These are phyloP conservation scores for Prunus yedoensis DNA, from an alignment of 331 rosid genomes.

Conservation along the genomic window DNA sequence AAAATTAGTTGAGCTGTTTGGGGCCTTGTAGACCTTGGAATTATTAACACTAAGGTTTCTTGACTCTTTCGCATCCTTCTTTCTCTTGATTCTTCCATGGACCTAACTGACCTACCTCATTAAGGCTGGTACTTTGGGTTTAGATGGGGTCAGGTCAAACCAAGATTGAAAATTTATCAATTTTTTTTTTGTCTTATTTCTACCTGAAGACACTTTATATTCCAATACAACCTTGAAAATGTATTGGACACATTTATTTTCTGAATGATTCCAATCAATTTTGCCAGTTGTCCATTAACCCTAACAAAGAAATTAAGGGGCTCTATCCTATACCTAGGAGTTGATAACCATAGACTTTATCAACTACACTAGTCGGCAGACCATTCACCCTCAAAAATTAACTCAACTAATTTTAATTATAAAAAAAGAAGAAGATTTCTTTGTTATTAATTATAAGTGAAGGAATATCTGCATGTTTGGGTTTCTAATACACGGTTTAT, in stretches of 20 bases:
- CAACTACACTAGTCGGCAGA: neutral
- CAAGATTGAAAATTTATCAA: neutral
- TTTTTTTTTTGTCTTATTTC: neutral
- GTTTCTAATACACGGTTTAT: neutral
- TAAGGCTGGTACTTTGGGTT: neutral
- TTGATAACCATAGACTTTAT: neutral
- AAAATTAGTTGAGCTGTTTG: constrained; percentile 17
- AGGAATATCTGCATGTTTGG: no score
- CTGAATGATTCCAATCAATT: neutral
- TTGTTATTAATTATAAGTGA: no score
- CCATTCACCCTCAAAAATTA: neutral
- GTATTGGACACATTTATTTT: neutral
- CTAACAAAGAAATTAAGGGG: neutral
- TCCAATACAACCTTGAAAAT: neutral
- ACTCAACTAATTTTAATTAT: neutral
- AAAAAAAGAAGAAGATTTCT: neutral
- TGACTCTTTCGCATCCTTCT: constrained; percentile 15
- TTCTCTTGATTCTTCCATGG: neutral
- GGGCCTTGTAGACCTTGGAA: neutral
- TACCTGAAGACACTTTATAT: neutral
- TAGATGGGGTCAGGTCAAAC: constrained; percentile 15
- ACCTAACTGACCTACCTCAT: constrained; percentile 7
- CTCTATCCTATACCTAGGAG: neutral
- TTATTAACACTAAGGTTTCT: neutral
- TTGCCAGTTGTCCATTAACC: neutral